phyloP scores from a whole-genome alignment of 192 early-diverging fungal genomes.

The Radiomyces spectabilis region DNA sequence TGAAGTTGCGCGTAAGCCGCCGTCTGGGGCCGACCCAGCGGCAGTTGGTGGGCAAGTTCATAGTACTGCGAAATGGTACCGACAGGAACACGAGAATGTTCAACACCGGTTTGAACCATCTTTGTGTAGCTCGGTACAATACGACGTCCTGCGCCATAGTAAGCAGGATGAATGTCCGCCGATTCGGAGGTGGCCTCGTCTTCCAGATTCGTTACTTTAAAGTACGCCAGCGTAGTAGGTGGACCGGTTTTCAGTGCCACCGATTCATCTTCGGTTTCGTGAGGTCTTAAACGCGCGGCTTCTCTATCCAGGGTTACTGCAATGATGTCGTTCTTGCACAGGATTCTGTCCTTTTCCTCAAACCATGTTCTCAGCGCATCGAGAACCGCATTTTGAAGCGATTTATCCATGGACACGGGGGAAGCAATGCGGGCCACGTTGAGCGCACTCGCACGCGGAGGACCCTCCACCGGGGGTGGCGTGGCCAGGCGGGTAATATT shows the following conservation, averaged over 20 bases:
- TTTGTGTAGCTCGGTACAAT: conserved; percentile 49
- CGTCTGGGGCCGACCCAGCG: conserved; percentile 23
- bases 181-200: conserved; percentile 1
- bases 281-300: conserved; percentile 31
- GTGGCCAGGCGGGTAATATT: conserved; percentile 12
- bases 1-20: conserved; percentile 39
- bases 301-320: conserved; percentile 58
- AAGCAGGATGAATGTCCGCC: conserved; percentile 11
- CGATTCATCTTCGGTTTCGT: conserved; percentile 16
- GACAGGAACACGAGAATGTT: conserved; percentile 47
- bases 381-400: conserved; percentile 46
- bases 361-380: conserved; percentile 58
- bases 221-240: conserved; percentile 36
- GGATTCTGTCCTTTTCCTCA: conserved; percentile 50
- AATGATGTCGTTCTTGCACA: conserved; percentile 63
- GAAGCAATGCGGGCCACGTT: conserved; percentile 62
- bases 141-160: conserved; percentile 23
- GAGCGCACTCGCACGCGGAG: conserved; percentile 48
- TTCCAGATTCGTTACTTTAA: conserved; percentile 41
- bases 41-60: conserved; percentile 22
- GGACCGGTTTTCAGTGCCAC: neutral
- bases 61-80: conserved; percentile 19
- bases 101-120: conserved; percentile 59
- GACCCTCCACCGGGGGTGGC: conserved; percentile 5
- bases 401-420: conserved; percentile 50